Base-by-base conservation (phyloP, 2,329 filamentous ascomycete genomes). In the Alternaria sp. region DNA sequence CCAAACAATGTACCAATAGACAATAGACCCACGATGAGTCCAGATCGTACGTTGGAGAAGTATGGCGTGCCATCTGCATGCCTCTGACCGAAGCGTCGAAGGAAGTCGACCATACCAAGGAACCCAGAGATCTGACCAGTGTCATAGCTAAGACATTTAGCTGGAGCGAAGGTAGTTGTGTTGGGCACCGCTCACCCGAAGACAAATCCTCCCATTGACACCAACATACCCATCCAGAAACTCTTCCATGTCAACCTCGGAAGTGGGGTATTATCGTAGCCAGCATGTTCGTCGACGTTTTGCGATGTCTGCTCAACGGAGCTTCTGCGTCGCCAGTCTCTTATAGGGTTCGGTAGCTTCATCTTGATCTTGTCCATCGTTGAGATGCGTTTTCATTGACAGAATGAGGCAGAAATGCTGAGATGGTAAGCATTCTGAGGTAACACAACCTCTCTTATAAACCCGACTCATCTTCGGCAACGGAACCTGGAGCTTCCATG, bases 1-100 rank as follows among this genome's bases (percentile, higher is more conserved):
- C 91, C 91, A 64, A 93, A 88, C 76, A 93, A 92, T 8, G 90
- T 93, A 26, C 91, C 91, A 30, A 89, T 89, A 0, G 89, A 92
- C 12, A 93, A 83, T 43, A 77, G 40, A 36, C 61, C 74, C 6
- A 77, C 74, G 23, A 78, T 77, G 5, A 74, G 64, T 8, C 75
- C 75, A 5, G 72, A 73, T 10, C 75, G 63, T 3, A 71, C 72
- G 25, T 74, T 75, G 10, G 66, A 76, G 56, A 77, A 77, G 32
- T 75, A 72, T 5, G 47, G 60, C 6, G 44, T 63, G 6, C 72
- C 74, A 50, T 70, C 66, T 10, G 40, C 21, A 51, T 57, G 56
- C 36, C 55, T 57, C 64, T 73, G 55, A 19, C 73, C 67, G 43
- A 73, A 72, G 50, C 73, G 65, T 15, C 62, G 50, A 26, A 72